These are phyloP conservation scores for Mycena polygramma DNA, from an alignment of 768 basidiomycete species.

Conservation along the genomic window DNA sequence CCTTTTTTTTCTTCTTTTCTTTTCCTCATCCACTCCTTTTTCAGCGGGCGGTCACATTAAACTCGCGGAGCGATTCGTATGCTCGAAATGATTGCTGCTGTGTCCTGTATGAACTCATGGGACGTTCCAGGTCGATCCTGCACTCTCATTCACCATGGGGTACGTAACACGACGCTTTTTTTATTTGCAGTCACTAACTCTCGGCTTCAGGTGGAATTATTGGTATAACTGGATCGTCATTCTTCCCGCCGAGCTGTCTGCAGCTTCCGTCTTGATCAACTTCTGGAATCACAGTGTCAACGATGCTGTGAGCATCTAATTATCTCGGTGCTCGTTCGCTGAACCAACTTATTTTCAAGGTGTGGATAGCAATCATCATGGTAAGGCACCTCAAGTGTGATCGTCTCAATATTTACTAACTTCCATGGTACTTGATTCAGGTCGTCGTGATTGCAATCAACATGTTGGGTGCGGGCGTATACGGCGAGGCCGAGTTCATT, in stretches of 20 bases:
- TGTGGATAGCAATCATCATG: constrained; percentile 76
- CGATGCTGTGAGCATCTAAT: constrained; percentile 59
- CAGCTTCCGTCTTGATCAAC: constrained; percentile 81
- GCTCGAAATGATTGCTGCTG: background rate
- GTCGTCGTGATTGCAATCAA: constrained; percentile 84
- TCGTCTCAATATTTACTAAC: no score
- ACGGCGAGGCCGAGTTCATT: constrained; percentile 88
- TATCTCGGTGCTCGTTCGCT: background rate
- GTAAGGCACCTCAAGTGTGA: background rate
- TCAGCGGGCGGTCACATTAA: constrained; percentile 79
- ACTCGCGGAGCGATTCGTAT: constrained; percentile 80
- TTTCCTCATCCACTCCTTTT: no score
- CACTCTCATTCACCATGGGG: constrained; percentile 72
- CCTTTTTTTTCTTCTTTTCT: no score
- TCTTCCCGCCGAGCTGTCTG: constrained; percentile 42
- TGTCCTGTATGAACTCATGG: background rate
- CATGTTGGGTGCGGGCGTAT: constrained; percentile 80
- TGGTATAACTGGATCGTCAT: constrained; percentile 68
- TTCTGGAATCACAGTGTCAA: constrained; percentile 73
- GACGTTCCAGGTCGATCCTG: constrained; percentile 63
- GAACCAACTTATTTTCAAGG: constrained; percentile 4
- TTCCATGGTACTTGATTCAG: constrained; percentile 45
- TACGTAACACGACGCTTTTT: background rate
- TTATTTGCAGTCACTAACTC: no score
- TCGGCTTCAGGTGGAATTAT: constrained; percentile 55